Evolutionary conservation across 257 asterid genomes (phyloP), one percentile per base, ranked within the genome.

Genomic region (Solanum sejunctum): DNA sequence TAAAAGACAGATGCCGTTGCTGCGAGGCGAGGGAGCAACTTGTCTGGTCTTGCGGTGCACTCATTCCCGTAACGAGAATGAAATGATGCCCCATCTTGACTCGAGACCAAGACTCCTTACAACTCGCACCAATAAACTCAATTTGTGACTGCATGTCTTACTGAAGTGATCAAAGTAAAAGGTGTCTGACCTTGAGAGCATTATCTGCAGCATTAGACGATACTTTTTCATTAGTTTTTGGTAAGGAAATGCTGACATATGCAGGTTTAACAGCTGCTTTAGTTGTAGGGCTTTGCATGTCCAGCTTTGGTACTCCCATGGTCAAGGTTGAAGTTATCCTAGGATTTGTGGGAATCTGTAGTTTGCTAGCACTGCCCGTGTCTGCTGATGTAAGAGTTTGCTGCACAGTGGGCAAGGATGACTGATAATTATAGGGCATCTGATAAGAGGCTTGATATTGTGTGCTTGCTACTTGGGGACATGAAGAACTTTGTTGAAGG

Each of bases 301-400:
- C 98, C 47, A 85, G 86, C 89, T 91, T 95, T 49, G 91, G 87
- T 81, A 87, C 66, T 88, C 90, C 88, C 86, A 56, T 70, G 81
- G 92, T 89, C 86, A 94, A 83, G 88, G 85, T 95, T 70, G 98
- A 87, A 90, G 95, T 93, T 89, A 97, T 95, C 92, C 98, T 94
- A 79, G 99, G 99, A 90, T 97, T 97, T 85, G 98, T 95, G 12
- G 98, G 99, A 85, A 97, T 97, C 90, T 97, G 99, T 89, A 94
- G 20, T 88, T 92, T 95, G 90, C 85, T 89, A 83, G 88, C 92
- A 89, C 90, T 93, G 26, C 85, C 91, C 69, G 93, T 75, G 88
- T 95, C 97, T 87, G 87, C 54, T 58, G 88, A 89, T 75, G 90
- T 91, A 83, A 88, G 89, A 84, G 96, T 85, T 88, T 90, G 97